phyloP scores from a whole-genome alignment of 345 rosid genomes.

The Erucastrum elatum region DNA sequence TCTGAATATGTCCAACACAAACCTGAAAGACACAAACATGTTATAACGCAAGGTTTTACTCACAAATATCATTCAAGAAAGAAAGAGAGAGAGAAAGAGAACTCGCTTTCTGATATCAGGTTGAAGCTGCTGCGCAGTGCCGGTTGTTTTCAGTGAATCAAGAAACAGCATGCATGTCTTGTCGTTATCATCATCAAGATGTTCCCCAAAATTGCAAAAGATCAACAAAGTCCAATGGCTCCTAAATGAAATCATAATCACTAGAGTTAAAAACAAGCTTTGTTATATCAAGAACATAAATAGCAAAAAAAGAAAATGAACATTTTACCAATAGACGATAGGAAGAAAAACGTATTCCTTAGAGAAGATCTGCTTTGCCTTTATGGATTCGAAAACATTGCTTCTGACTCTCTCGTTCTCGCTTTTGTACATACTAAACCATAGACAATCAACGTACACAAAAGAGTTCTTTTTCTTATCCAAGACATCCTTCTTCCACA shows the following conservation, averaged over 20 bases:
- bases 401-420: constrained; percentile 32
- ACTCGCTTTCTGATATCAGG: constrained; percentile 63
- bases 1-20: constrained; percentile 56
- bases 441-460: constrained; percentile 51
- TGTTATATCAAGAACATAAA: not conserved
- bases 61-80: not conserved
- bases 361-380: constrained; percentile 52
- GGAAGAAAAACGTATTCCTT: constrained; percentile 75
- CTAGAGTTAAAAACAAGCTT: not conserved
- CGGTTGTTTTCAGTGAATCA: constrained; percentile 62
- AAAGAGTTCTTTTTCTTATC: constrained; percentile 49
- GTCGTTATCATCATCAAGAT: constrained; percentile 42
- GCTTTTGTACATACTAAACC: constrained; percentile 57
- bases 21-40: constrained; percentile 43
- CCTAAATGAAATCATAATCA: constrained; percentile 39
- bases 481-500: constrained; percentile 56
- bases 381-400: constrained; percentile 55
- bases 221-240: constrained; percentile 76
- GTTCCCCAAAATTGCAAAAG: constrained; percentile 66
- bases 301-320: not conserved
- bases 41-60: not conserved
- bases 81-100: not conserved
- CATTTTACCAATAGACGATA: constrained; percentile 60
- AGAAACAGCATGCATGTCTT: constrained; percentile 65
- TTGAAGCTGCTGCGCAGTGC: constrained; percentile 48